Percentiles rank a stretch among this genome's conserved stretches.
Conservation (phyloP, 495 filamentous ascomycete species). For the Penicillium crystallinum region DNA sequence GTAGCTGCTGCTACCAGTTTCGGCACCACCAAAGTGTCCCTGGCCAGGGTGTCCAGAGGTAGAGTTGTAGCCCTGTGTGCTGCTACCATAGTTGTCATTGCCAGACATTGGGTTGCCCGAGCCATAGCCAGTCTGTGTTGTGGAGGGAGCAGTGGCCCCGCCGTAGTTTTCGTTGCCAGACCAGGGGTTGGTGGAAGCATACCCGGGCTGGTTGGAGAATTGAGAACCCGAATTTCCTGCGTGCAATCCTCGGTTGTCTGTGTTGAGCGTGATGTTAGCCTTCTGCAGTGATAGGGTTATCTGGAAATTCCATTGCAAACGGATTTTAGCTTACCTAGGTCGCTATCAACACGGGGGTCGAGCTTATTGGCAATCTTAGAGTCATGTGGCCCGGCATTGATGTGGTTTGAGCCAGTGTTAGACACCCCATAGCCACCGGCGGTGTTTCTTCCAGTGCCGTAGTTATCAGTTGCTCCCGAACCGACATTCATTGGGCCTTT, state of each 20-base stretch:
- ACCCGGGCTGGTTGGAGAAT: background rate
- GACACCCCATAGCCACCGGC: slow-evolving; percentile 7
- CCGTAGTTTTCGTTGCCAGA: background rate
- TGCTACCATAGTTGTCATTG: slow-evolving; percentile 8
- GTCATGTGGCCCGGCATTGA: slow-evolving; percentile 11
- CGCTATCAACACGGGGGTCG: slow-evolving; percentile 43
- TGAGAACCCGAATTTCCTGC: slow-evolving; percentile 2
- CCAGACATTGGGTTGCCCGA: background rate
- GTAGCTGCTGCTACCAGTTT: slow-evolving; percentile 31
- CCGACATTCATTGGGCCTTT: background rate
- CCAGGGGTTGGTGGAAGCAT: background rate
- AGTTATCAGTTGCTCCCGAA: background rate
- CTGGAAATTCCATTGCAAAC: background rate
- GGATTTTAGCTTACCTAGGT: slow-evolving; percentile 12
- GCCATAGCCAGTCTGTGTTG: background rate
- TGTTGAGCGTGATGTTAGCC: background rate
- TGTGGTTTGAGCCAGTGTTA: slow-evolving; percentile 6
- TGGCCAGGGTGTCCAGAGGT: slow-evolving; percentile 23
- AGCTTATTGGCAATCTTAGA: slow-evolving; percentile 30
- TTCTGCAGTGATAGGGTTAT: no score
- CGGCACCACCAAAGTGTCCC: slow-evolving; percentile 22
- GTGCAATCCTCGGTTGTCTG: background rate
- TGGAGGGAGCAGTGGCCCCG: slow-evolving; percentile 11
- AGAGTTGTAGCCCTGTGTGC: slow-evolving; percentile 8
- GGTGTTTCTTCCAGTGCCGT: slow-evolving; percentile 1